Base-by-base conservation (phyloP, 2,329 filamentous ascomycete genomes). In the Ceratocystis papillata region DNA sequence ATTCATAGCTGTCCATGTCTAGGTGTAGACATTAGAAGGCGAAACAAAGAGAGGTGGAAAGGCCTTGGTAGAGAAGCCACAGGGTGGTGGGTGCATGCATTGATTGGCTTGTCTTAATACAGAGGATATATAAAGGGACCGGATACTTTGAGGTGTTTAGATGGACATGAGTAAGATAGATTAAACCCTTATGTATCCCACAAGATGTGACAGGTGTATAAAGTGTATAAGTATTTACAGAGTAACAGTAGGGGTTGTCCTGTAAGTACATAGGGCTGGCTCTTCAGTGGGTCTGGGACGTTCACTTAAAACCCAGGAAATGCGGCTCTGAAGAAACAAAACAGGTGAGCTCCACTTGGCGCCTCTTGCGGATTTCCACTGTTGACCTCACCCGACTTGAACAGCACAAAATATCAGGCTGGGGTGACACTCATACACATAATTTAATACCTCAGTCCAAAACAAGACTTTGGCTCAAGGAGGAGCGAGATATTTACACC, bases 301-400 rank as follows among this genome's bases (percentile, higher is more conserved):
- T 12, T 37, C 33, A 37, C 33, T 37, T 37, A 25, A 62, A 15
- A 20, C n/a, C n/a, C 17, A 5, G 3, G 28, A 62, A 62, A 7
- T 62, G 60, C 60, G 60, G 60, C 60, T 62, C 41, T 45, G 45
- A 62, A 62, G 8, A 25, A 25, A 41, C 7, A 41, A 5, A 41
- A 5, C 22, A 61, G 12, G n/a, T 44, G 37, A 59, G 45, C 60
- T 64, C 63, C 63, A 64, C 63, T 55, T 59, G 45, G 50, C 63
- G 48, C 25, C 33, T 44, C 63, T 55, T 53, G 25, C 25, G 25
- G 3, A 64, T 64, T 37, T 44, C 63, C 63, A 64, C 63, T 55
- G 33, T 64, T 64, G 30, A 64, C 48, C 48, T 64, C 63, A 59
- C 33, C 33, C 57, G 46, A 41, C 50, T 37, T 22, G 37, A 28